Evolutionary conservation across 148 eudicot species (phyloP).

Genomic region (Linanthus parryae): DNA sequence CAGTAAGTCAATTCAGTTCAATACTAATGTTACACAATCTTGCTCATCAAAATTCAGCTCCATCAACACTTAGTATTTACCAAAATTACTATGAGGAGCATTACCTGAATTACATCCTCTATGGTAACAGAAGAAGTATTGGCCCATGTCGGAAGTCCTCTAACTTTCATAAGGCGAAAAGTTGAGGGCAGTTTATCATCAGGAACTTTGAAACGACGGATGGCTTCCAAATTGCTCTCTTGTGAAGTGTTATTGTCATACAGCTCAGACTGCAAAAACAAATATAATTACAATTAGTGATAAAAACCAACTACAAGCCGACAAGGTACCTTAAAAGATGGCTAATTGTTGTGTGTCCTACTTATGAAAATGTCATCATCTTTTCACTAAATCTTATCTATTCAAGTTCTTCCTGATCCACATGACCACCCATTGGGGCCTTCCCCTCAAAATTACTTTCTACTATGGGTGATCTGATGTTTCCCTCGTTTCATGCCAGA

Average conservation of each 20-base stretch:
- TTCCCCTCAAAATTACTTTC: too few relatives aligned
- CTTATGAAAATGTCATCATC: too few relatives aligned
- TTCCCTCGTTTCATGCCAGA: too few relatives aligned
- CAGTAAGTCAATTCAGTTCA: too few relatives aligned
- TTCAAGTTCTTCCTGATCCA: too few relatives aligned
- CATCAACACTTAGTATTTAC: neutral
- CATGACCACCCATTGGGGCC: too few relatives aligned
- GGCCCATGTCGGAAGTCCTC: slow-evolving; percentile 77
- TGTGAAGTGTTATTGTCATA: slow-evolving; percentile 13
- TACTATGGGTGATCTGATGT: too few relatives aligned
- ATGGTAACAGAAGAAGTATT: slow-evolving; percentile 77
- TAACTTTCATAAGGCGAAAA: slow-evolving; percentile 72
- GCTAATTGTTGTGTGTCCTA: neutral
- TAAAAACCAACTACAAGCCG: neutral
- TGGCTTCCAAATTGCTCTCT: slow-evolving; percentile 40
- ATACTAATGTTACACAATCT: too few relatives aligned
- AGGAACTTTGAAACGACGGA: slow-evolving; percentile 46
- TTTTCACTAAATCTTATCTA: too few relatives aligned
- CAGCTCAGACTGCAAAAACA: slow-evolving; percentile 22
- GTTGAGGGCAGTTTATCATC: slow-evolving; percentile 45
- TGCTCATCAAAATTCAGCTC: neutral
- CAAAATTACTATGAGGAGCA: neutral
- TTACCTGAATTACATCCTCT: slow-evolving; percentile 73
- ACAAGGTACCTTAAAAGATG: neutral
- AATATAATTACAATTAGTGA: neutral